phyloP scores from a whole-genome alignment of 208 protist genomes.

The Crithidia bombi region DNA sequence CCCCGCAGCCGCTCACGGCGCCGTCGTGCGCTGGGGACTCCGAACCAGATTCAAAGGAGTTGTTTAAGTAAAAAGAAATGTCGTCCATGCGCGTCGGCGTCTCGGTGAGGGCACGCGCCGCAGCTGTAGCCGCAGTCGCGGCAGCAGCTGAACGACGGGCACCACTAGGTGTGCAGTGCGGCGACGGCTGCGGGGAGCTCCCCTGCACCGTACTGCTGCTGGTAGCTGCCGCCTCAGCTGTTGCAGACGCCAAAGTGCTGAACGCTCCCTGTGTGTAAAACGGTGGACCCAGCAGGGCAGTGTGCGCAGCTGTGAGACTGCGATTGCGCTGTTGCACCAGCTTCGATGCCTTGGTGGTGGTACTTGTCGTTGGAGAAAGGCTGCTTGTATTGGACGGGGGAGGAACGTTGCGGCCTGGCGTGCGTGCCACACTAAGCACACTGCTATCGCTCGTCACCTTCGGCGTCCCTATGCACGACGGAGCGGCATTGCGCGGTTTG shows the following conservation, averaged over 20 bases:
- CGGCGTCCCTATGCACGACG: neutral
- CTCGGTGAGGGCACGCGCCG: slow-evolving; percentile 9
- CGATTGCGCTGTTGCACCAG: slow-evolving; percentile 13
- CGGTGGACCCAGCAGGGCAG: slow-evolving; percentile 4
- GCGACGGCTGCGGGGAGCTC: slow-evolving; percentile 9
- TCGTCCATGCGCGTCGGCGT: slow-evolving; percentile 30
- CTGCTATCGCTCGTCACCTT: slow-evolving; percentile 1
- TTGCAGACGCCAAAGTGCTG: neutral
- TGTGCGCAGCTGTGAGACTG: slow-evolving; percentile 6
- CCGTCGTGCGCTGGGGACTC: slow-evolving; percentile 22
- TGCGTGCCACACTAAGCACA: slow-evolving; percentile 9
- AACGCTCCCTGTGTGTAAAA: slow-evolving; percentile 10
- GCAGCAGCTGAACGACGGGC: slow-evolving; percentile 24
- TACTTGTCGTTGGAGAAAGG: neutral
- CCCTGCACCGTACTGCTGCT: neutral
- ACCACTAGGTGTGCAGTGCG: slow-evolving; percentile 30
- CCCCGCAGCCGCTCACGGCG: neutral
- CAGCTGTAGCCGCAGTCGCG: slow-evolving; percentile 4
- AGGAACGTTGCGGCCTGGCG: slow-evolving; percentile 21
- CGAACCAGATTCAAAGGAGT: slow-evolving; percentile 33
- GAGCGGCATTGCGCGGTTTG: neutral
- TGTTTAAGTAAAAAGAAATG: slow-evolving; percentile 34
- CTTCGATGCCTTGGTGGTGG: slow-evolving; percentile 3
- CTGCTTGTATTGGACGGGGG: neutral
- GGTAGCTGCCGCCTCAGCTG: neutral